Evolutionary conservation across 352 stramenopile genomes (phyloP), one percentile per base, ranked within the genome.

Genomic region (Globisporangium parvum): DNA sequence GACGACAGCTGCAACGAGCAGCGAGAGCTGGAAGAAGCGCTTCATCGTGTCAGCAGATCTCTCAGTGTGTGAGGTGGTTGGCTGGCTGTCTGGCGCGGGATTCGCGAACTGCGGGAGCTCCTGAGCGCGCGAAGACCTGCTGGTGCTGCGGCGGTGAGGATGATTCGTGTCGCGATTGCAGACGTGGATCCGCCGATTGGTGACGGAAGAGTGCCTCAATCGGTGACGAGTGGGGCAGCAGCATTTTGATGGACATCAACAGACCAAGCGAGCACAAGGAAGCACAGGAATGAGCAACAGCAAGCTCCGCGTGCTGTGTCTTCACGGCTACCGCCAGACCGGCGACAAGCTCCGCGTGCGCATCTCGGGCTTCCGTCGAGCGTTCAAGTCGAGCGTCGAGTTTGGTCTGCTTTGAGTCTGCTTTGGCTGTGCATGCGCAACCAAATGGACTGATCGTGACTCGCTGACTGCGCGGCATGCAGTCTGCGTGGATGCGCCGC

Each of bases 251-350:
- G 31, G 14, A 12, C 45, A 33, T 9, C 39, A n/a, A n/a, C 14
- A 42, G 3, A 42, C 6, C 39, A 37, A 37, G 28, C 8, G 15
- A 37, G 31, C 39, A 42, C 0, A 11, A 42, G 8, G 0, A 10
- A 42, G 6, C 17, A 14, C 37, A 17, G 3, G 12, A 6, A 42
- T 42, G 39, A 42, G 39, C 39, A 71, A 69, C 51, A 57, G 21
- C 59, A 93, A 90, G 66, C 69, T 72, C 18, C 82, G 82, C 44
- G 73, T 94, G 10, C 67, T 94, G 18, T 94, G 85, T 65, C 75
- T 94, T 21, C 85, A 94, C 57, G 85, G 85, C 47, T 90, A 92
- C 63, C 77, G 78, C 53, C 85, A 94, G 66, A 85, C 80, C 61
- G 77, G 70, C 23, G 58, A 75, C 46, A 94, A 87, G 60, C 59